A percentile compares a stretch with the other conserved stretches of the same genome.
phyloP scores from a whole-genome alignment of 2,329 filamentous ascomycete genomes.

The Trichophyton rubrum region DNA sequence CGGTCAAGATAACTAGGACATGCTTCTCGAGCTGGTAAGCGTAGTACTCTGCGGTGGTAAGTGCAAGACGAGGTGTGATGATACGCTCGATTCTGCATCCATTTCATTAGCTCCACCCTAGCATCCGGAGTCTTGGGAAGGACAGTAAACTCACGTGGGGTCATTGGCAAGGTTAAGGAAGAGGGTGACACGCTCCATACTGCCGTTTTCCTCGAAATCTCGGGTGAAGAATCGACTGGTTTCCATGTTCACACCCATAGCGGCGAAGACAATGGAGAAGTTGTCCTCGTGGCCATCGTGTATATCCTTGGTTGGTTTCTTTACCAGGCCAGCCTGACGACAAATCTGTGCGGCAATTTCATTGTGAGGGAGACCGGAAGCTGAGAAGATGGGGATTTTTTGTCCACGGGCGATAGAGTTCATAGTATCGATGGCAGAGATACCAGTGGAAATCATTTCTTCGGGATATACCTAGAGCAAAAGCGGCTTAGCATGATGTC shows the following conservation, averaged over 20 bases:
- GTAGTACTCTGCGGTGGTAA: constrained; percentile 98
- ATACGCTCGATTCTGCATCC: constrained; percentile 83
- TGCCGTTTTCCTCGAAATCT: constrained; percentile 98
- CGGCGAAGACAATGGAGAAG: constrained; percentile 98
- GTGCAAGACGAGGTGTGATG: constrained; percentile 92
- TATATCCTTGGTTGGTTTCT: constrained; percentile 83
- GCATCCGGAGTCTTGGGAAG: background rate
- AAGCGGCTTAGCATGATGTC: background rate
- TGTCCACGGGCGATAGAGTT: constrained; percentile 95
- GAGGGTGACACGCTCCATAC: constrained; percentile 88
- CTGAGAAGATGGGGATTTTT: constrained; percentile 99
- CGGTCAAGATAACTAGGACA: constrained; percentile 95
- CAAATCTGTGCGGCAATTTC: constrained; percentile 99
- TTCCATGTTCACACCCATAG: constrained; percentile 99
- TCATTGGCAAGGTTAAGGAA: constrained; percentile 99
- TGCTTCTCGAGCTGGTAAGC: constrained; percentile 99
- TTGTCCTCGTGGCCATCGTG: constrained; percentile 98
- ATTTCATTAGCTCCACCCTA: background rate
- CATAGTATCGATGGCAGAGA: constrained; percentile 98
- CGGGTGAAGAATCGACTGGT: constrained; percentile 96
- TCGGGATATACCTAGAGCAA: constrained; percentile 74
- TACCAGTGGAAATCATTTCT: constrained; percentile 99
- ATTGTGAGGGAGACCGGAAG: constrained; percentile 95
- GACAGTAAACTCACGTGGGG: constrained; percentile 58
- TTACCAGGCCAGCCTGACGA: constrained; percentile 86